Evolutionary conservation across 2,329 filamentous ascomycete species (phyloP), one percentile per base, ranked within the genome.

Genomic region (Fusarium illudens): DNA sequence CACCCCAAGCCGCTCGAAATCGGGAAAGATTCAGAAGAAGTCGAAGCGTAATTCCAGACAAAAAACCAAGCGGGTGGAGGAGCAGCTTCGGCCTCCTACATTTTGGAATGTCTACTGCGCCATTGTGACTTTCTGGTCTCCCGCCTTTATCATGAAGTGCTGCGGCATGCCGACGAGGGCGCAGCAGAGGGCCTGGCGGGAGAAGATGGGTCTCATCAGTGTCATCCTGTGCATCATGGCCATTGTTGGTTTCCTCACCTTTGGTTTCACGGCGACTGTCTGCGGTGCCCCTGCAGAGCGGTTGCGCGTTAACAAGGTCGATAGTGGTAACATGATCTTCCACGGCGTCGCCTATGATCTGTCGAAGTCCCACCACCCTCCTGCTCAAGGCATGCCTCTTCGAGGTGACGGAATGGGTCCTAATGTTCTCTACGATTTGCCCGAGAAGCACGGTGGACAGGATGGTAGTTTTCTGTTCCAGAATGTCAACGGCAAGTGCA

Each of bases 401-500:
- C 77, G 78, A 30, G 55, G 67, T 11, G 81, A 85, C 62, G 82
- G 82, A 17, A 71, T 77, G 3, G 86, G 85, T 29, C 84, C 92
- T 25, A 97, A 98, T 74, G 89, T 99, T 22, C 83, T 99, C 13
- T 98, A 89, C 75, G 94, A 97, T 76, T 82, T 97, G n/a, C 86
- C 90, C 1, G 87, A 91, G 71, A 92, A 92, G 75, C 89, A 95
- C 72, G 90, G 90, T 58, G 96, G 94, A n/a, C 87, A 92, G 79
- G 96, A 99, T 76, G 95, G 93, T 60, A 98, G 94, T 76, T 99
- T 99, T 77, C 82, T 99, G 75, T 99, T 99, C 81, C 96, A 99
- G 78, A 97, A 98, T 71, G 96, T 99, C 78, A 99, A 99, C 73
- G 96, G 96, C 49, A 92, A 92, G 66, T 99, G 96, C 86, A 99